A percentile compares a stretch with the other conserved stretches of the same genome.
Conservation (phyloP, 2,329 filamentous ascomycete genomes). For the Thielaviopsis musarum region DNA sequence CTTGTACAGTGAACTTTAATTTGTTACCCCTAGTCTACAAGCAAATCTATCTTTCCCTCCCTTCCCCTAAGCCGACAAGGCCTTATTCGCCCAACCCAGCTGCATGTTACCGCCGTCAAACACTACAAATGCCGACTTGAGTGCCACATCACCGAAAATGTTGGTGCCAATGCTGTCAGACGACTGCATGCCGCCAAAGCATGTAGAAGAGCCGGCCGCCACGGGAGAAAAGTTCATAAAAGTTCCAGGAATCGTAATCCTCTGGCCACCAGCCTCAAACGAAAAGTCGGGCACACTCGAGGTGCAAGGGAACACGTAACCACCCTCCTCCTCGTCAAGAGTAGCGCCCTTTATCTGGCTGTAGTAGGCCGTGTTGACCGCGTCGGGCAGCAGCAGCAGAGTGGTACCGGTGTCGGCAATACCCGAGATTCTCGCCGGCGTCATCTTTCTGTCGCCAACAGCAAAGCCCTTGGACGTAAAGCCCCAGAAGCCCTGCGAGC, state of each 20-base stretch:
- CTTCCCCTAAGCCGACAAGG: background rate
- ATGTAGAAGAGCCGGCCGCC: conserved; percentile 32
- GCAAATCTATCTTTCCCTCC: background rate
- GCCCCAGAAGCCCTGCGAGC: conserved; percentile 47
- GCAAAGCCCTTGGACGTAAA: conserved; percentile 26
- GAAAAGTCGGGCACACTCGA: conserved; percentile 29
- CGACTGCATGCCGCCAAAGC: conserved; percentile 51
- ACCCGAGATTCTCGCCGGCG: background rate
- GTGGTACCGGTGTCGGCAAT: conserved; percentile 46
- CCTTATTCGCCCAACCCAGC: conserved; percentile 6
- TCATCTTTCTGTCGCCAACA: background rate
- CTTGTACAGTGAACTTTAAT: too few species aligned
- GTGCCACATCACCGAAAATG: conserved; percentile 46
- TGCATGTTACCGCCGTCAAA: conserved; percentile 35
- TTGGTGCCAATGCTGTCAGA: conserved; percentile 29
- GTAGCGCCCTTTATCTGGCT: conserved; percentile 26
- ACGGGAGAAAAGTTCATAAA: conserved; percentile 34
- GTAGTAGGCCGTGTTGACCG: conserved; percentile 34
- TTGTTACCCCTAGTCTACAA: too few species aligned
- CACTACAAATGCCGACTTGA: conserved; percentile 44
- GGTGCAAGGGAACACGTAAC: conserved; percentile 31
- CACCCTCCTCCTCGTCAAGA: conserved; percentile 24
- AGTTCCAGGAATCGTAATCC: conserved; percentile 36
- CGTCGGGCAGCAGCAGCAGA: conserved; percentile 40
- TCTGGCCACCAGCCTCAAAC: conserved; percentile 41